Percentiles rank a stretch among this genome's conserved stretches.
phyloP scores from a whole-genome alignment of 352 stramenopile species.

The Pythium plurisporium region DNA sequence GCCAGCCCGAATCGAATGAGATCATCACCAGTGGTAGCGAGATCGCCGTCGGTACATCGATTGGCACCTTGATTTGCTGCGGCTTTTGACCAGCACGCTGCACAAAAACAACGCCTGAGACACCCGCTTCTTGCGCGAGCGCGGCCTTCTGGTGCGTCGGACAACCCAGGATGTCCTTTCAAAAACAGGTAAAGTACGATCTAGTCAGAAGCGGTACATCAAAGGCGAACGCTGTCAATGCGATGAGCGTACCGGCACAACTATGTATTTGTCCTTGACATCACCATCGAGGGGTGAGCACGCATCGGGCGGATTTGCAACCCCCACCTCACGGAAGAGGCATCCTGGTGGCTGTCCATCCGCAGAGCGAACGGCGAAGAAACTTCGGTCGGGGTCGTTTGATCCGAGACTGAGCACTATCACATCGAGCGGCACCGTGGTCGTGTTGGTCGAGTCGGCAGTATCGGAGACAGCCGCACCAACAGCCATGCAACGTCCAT shows the following conservation, averaged over 20 bases:
- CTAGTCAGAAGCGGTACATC: no score
- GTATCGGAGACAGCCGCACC: no score
- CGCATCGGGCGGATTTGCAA: slow-evolving; percentile 51
- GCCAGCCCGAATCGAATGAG: slow-evolving; percentile 49
- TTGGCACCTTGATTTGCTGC: slow-evolving; percentile 42
- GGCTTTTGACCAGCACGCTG: slow-evolving; percentile 52
- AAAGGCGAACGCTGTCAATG: no score
- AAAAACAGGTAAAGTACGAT: no score
- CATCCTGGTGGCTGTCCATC: slow-evolving; percentile 54
- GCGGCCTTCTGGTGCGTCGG: slow-evolving; percentile 63
- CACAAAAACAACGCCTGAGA: slow-evolving; percentile 57
- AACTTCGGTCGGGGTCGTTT: slow-evolving; percentile 35
- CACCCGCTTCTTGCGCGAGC: slow-evolving; percentile 50
- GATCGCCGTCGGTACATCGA: slow-evolving; percentile 40
- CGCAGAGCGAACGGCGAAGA: slow-evolving; percentile 56
- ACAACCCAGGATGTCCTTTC: slow-evolving; percentile 25
- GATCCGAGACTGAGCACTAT: slow-evolving; percentile 45
- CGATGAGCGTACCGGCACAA: slow-evolving; percentile 40
- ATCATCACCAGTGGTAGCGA: slow-evolving; percentile 62
- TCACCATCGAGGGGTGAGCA: slow-evolving; percentile 43
- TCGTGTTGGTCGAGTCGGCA: not conserved
- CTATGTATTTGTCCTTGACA: slow-evolving; percentile 46
- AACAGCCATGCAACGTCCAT: slow-evolving; percentile 35
- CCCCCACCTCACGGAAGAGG: slow-evolving; percentile 39
- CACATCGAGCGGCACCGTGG: not conserved